Evolutionary conservation across 2,329 filamentous ascomycete genomes (phyloP).

Genomic region (Apiospora hydei): DNA sequence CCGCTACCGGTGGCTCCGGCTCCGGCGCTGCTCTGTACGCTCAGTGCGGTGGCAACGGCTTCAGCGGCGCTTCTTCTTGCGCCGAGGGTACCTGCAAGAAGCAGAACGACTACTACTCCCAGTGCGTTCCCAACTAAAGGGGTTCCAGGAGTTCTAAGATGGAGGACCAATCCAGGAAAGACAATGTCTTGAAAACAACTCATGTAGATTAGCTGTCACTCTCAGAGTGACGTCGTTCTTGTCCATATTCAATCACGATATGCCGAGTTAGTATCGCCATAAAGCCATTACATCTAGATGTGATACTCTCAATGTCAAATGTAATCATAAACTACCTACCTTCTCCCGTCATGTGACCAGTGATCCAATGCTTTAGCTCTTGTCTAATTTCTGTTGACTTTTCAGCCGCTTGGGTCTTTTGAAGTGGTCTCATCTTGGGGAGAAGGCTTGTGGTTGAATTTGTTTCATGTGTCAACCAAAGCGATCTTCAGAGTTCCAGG

Average conservation of each 20-base stretch:
- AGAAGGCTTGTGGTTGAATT: too few relatives aligned
- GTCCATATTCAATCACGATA: constrained; percentile 7
- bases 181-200: background rate
- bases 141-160: background rate
- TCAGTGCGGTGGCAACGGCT: constrained; percentile 27
- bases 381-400: background rate
- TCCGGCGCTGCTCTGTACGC: constrained; percentile 26
- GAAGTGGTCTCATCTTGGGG: too few relatives aligned
- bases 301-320: background rate
- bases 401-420: too few relatives aligned
- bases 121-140: constrained; percentile 24
- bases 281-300: background rate
- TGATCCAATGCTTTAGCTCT: background rate
- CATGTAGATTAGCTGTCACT: background rate
- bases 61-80: constrained; percentile 25
- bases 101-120: constrained; percentile 28
- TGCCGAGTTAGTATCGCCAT: background rate
- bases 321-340: background rate
- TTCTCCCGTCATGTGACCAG: background rate
- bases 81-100: constrained; percentile 27
- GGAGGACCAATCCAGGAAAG: background rate
- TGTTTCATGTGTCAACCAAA: too few relatives aligned
- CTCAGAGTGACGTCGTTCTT: background rate
- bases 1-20: constrained; percentile 3
- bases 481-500: too few relatives aligned